These are phyloP conservation scores for Anthostomella pinea DNA, from an alignment of 2,329 filamentous ascomycete species.

Conservation along the genomic window DNA sequence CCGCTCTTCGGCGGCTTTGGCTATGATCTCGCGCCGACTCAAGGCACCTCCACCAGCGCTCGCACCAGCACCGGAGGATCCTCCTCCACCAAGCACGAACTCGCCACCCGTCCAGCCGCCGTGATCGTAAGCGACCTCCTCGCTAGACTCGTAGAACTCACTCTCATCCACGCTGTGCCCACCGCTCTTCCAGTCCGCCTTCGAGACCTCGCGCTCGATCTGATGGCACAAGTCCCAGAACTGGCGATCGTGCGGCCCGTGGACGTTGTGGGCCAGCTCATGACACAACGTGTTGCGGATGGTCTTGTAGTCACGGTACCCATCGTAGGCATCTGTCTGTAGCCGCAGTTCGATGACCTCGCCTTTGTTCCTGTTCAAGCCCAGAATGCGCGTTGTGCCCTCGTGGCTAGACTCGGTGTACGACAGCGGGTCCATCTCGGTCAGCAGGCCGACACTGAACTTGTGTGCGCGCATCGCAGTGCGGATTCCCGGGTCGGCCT, in stretches of 20 bases:
- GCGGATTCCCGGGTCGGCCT: conserved; percentile 81
- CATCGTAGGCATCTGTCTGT: conserved; percentile 90
- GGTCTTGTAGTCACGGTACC: conserved; percentile 87
- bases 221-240: conserved; percentile 89
- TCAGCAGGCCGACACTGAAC: conserved; percentile 81
- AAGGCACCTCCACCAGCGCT: conserved; percentile 41
- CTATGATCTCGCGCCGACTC: conserved; percentile 71
- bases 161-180: conserved; percentile 66
- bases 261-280: conserved; percentile 90
- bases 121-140: conserved; percentile 60
- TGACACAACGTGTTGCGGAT: conserved; percentile 92
- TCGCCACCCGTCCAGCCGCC: conserved; percentile 78
- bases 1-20: conserved; percentile 69
- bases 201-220: conserved; percentile 84
- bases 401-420: conserved; percentile 73
- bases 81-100: conserved; percentile 65
- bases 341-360: conserved; percentile 88
- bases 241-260: conserved; percentile 74
- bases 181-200: conserved; percentile 71
- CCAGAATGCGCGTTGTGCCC: conserved; percentile 71
- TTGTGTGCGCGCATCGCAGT: conserved; percentile 79
- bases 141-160: conserved; percentile 55
- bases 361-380: conserved; percentile 82
- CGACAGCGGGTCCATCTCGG: conserved; percentile 89
- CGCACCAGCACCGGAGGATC: conserved; percentile 13